Evolutionary conservation across 306 rosid species (phyloP).

Genomic region (Prunus kanzakura): DNA sequence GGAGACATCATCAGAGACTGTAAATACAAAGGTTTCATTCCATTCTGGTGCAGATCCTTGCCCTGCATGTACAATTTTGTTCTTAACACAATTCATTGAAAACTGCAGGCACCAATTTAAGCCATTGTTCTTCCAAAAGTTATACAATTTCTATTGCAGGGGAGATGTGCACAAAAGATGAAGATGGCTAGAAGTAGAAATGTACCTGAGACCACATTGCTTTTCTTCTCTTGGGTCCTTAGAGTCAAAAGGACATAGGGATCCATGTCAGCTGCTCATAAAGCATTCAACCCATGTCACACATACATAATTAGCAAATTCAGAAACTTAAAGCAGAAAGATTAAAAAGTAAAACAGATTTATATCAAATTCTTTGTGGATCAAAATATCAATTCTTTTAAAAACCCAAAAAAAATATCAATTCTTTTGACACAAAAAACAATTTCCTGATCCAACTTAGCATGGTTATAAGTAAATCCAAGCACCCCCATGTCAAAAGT

Average conservation of each 20-base stretch:
- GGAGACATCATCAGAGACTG: conserved; percentile 45
- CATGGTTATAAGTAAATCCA: not conserved
- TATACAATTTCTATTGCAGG: not conserved
- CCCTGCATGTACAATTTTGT: conserved; percentile 25
- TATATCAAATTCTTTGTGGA: not conserved
- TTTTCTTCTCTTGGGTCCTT: conserved; percentile 71
- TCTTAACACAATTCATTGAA: too few relatives aligned
- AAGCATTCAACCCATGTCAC: not conserved
- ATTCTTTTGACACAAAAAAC: too few relatives aligned
- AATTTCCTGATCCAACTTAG: too few relatives aligned
- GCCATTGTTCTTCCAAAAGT: not conserved
- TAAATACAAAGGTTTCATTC: conserved; percentile 70
- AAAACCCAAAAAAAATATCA: too few relatives aligned
- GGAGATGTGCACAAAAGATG: not conserved
- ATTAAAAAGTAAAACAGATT: not conserved
- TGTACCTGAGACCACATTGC: conserved; percentile 64
- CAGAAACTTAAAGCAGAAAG: not conserved
- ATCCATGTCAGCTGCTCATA: conserved; percentile 57
- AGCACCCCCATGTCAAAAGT: not conserved
- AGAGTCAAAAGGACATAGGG: conserved; percentile 65
- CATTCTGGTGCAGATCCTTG: conserved; percentile 67
- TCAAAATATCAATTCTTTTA: not conserved
- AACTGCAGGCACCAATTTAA: not conserved
- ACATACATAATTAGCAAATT: not conserved
- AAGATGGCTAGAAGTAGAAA: not conserved